phyloP scores from a whole-genome alignment of 768 basidiomycete genomes.

The Collybiopsis luxurians region DNA sequence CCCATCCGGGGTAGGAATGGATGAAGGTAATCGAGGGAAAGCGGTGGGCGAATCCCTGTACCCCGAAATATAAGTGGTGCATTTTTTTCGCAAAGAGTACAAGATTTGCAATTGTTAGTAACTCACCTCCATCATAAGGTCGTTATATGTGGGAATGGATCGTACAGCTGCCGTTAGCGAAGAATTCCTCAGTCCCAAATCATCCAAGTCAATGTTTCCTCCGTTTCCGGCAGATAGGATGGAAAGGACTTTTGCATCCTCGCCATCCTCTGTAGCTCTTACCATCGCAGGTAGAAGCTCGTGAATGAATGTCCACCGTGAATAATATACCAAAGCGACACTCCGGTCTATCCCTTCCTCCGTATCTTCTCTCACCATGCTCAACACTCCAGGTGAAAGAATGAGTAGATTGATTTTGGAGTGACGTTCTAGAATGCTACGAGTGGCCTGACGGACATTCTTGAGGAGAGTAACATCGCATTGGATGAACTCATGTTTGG shows the following conservation, averaged over 20 bases:
- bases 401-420: conserved; percentile 35
- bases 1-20: conserved; percentile 4
- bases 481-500: conserved; percentile 28
- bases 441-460: conserved; percentile 24
- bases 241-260: conserved; percentile 36
- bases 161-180: conserved; percentile 19
- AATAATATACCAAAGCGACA: conserved; percentile 35
- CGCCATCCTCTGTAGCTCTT: conserved; percentile 28
- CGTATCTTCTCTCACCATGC: conserved; percentile 29
- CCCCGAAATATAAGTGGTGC: not conserved
- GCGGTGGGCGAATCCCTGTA: not conserved
- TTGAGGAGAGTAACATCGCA: conserved; percentile 30
- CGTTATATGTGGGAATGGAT: conserved; percentile 27
- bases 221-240: conserved; percentile 30
- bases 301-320: conserved; percentile 35
- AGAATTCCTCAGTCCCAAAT: conserved; percentile 34
- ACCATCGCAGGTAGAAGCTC: conserved; percentile 32
- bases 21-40: not conserved
- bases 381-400: conserved; percentile 29
- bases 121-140: conserved; percentile 32
- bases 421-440: conserved; percentile 18
- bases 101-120: not conserved
- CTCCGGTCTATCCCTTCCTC: conserved; percentile 36
- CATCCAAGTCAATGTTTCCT: conserved; percentile 26
- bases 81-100: not conserved